Percentiles rank a stretch among this genome's conserved stretches.
Conservation (phyloP, 768 basidiomycete species). For the Rhodotorula kratochvilovae region DNA sequence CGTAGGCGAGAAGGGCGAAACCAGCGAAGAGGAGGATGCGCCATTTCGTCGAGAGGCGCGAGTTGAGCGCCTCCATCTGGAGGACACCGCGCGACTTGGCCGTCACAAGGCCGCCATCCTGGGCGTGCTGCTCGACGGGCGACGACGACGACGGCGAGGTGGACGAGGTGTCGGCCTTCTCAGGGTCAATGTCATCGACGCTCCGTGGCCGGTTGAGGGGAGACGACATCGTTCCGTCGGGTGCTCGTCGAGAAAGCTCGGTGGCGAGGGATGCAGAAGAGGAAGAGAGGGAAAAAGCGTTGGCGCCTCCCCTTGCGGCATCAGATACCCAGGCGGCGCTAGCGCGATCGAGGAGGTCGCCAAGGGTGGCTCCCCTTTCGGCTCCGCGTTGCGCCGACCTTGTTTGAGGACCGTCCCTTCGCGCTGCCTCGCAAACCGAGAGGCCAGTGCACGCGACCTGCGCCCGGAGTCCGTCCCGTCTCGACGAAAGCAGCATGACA, state of each 20-base stretch:
- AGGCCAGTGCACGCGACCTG: too few relatives aligned
- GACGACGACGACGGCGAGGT: slow-evolving; percentile 1
- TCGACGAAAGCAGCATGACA: too few relatives aligned
- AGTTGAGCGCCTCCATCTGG: slow-evolving; percentile 45
- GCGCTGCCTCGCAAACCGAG: too few relatives aligned
- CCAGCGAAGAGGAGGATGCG: slow-evolving; percentile 41
- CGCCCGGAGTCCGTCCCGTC: too few relatives aligned
- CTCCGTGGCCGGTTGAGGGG: background rate
- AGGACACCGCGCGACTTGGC: slow-evolving; percentile 43
- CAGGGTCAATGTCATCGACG: background rate
- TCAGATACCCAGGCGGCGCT: background rate
- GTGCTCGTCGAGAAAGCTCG: background rate
- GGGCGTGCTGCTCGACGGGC: background rate
- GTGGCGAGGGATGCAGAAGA: background rate
- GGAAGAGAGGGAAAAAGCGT: background rate
- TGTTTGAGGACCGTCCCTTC: too few relatives aligned
- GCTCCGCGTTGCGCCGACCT: too few relatives aligned
- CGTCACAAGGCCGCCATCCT: slow-evolving; percentile 1
- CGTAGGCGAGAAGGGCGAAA: slow-evolving; percentile 45
- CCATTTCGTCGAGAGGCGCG: slow-evolving; percentile 38
- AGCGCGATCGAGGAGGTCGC: background rate
- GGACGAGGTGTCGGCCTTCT: slow-evolving; percentile 8
- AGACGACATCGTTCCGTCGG: background rate
- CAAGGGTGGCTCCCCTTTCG: background rate
- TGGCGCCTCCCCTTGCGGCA: background rate